These are phyloP conservation scores for Plasmodium billcollinsi DNA, from an alignment of 169 alveolate genomes.

Conservation along the genomic window DNA sequence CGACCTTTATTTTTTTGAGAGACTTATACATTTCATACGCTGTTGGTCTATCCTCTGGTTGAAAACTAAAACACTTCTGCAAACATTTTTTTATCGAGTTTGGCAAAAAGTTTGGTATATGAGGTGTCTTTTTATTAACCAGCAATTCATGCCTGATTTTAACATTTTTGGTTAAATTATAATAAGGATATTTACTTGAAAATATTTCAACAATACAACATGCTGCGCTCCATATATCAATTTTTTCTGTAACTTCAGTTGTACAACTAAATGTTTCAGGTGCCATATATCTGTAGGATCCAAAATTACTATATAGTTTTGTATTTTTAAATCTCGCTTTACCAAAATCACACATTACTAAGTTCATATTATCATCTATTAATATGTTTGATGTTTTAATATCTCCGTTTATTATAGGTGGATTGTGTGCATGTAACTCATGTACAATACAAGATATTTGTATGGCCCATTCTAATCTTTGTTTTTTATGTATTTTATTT, in stretches of 20 bases:
- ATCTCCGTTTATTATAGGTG: constrained; percentile 76
- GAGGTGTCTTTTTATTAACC: constrained; percentile 47
- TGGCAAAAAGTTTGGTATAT: constrained; percentile 50
- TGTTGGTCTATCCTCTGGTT: constrained; percentile 62
- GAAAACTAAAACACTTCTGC: constrained; percentile 35
- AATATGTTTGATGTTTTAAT: constrained; percentile 73
- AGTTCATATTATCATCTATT: constrained; percentile 64
- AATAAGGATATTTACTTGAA: constrained; percentile 67
- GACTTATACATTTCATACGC: constrained; percentile 68
- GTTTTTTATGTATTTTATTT: constrained; percentile 62
- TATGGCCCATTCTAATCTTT: constrained; percentile 62
- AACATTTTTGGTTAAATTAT: constrained; percentile 48
- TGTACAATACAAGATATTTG: constrained; percentile 58
- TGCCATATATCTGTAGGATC: constrained; percentile 77
- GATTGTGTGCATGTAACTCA: constrained; percentile 53
- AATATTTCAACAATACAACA: constrained; percentile 73
- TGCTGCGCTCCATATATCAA: constrained; percentile 73
- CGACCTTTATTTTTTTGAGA: constrained; percentile 61
- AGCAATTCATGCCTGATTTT: constrained; percentile 65
- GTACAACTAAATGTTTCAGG: constrained; percentile 73
- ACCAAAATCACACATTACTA: constrained; percentile 77
- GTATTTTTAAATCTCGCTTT: constrained; percentile 73
- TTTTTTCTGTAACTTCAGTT: constrained; percentile 57
- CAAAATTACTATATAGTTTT: constrained; percentile 70
- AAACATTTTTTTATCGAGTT: constrained; percentile 52